Evolutionary conservation across 352 stramenopile genomes (phyloP).

Genomic region (Achlya hypogyna): DNA sequence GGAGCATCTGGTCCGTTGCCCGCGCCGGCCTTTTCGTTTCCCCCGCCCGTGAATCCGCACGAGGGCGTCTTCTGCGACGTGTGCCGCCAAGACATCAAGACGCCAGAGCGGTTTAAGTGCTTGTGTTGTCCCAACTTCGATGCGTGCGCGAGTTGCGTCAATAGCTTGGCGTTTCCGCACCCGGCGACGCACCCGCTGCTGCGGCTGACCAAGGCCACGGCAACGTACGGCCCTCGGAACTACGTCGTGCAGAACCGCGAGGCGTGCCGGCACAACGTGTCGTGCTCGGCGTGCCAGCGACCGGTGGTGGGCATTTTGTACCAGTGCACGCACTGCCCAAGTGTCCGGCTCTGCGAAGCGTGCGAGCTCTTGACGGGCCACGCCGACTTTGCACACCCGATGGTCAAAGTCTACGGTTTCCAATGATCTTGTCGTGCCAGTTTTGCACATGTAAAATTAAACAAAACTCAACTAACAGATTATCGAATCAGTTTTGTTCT

Average conservation of each 20-base stretch:
- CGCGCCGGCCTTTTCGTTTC: background rate
- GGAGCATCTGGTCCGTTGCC: background rate
- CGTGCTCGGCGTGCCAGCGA: background rate
- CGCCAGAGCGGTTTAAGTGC: background rate
- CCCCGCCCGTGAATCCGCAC: background rate
- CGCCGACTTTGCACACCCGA: constrained; percentile 4
- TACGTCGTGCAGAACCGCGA: constrained; percentile 7
- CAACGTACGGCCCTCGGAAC: background rate
- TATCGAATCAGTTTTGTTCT: too few species aligned
- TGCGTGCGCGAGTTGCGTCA: background rate
- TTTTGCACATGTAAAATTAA: too few species aligned
- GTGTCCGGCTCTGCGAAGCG: background rate
- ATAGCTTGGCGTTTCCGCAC: background rate
- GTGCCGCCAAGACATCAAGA: background rate
- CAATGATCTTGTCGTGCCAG: too few species aligned
- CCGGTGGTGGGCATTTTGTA: constrained; percentile 18
- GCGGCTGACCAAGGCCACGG: background rate
- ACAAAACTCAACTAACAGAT: too few species aligned
- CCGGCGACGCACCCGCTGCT: constrained; percentile 6
- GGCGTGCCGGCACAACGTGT: background rate
- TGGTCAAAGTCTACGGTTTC: constrained; percentile 14
- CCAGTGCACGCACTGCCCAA: constrained; percentile 14
- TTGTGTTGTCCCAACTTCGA: constrained; percentile 7
- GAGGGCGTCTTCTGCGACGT: constrained; percentile 1
- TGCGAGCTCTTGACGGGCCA: constrained; percentile 9